Evolutionary conservation across 202 grass and related monocot species (phyloP).

Genomic region (Panicum hallii): DNA sequence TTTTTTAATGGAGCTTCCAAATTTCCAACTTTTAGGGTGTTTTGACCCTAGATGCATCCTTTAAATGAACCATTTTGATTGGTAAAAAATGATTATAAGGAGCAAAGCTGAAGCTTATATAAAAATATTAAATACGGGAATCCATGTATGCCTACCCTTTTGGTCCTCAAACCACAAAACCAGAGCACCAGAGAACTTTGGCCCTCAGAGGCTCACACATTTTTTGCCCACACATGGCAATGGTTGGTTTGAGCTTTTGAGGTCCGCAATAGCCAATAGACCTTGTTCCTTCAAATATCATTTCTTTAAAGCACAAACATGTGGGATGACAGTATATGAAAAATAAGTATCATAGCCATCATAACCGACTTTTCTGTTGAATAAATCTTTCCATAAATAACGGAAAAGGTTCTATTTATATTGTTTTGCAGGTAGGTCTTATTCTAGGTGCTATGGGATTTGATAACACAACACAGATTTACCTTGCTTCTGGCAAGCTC

Average conservation of each 20-base stretch:
- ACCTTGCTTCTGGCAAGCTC: constrained; percentile 68
- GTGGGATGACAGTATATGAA: not conserved
- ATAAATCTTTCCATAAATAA: constrained; percentile 1
- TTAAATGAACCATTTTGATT: no score
- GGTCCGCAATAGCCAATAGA: not conserved
- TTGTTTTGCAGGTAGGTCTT: constrained; percentile 58
- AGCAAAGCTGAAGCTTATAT: no score
- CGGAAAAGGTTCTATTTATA: not conserved
- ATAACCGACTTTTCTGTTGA: not conserved
- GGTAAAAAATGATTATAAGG: no score
- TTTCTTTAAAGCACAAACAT: constrained; percentile 1
- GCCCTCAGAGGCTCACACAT: not conserved
- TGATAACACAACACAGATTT: constrained; percentile 63
- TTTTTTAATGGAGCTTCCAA: no score
- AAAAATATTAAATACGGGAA: not conserved
- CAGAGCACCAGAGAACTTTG: not conserved
- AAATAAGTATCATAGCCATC: constrained; percentile 9
- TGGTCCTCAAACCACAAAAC: not conserved
- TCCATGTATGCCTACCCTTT: not conserved
- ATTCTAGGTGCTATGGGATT: constrained; percentile 61
- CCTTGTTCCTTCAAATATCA: constrained; percentile 3
- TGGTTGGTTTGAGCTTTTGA: not conserved
- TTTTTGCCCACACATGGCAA: not conserved
- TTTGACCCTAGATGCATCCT: no score
- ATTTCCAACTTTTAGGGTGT: no score